Evolutionary conservation across 176 grass and related monocot species (phyloP), one percentile per base, ranked within the genome.

Genomic region (Thinopyrum elongatum): DNA sequence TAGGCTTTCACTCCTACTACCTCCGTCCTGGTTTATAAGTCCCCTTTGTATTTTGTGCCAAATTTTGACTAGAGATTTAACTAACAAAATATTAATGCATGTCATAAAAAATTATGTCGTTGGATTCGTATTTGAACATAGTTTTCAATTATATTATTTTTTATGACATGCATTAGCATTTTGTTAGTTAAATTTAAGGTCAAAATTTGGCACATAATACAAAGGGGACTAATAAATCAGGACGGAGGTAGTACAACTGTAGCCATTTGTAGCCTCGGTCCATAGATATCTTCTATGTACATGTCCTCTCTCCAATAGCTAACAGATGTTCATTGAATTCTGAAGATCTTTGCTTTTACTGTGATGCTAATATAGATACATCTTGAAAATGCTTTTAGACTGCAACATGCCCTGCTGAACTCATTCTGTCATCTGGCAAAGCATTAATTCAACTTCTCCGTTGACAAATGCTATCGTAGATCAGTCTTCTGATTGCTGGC

Each of bases 381-480:
- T 75, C 35, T 68, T 74, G 41, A 39, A 35, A 83, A 76, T 80
- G 28, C 36, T 62, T 63, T 19, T 51, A 75, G 74, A 10, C 16
- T 66, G 44, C 35, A 42, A 21, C 67, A 60, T 70, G 59, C 8
- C 47, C 64, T 87, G 16, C n/a, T 68, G 39, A 38, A 46, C 22
- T 46, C 6, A 23, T 68, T 83, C 35, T 30, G 3, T 23, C 81
- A 30, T 84, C 67, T 44, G 29, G 58, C 11, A 25, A n/a, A 76
- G 9, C 22, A 55, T 38, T 67, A 46, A 28, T 47, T 76, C n/a
- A n/a, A 7, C 47, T 53, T 77, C 66, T n/a, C 25, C 2, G 17
- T 68, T 80, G 44, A 55, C 19, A 82, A 62, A 46, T 88, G 39
- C 10, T 81, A 30, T 81, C 46, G 23, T 61, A 61, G 76, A 34